phyloP scores from a whole-genome alignment of 257 asterid species.

The Buddleja alternifolia region DNA sequence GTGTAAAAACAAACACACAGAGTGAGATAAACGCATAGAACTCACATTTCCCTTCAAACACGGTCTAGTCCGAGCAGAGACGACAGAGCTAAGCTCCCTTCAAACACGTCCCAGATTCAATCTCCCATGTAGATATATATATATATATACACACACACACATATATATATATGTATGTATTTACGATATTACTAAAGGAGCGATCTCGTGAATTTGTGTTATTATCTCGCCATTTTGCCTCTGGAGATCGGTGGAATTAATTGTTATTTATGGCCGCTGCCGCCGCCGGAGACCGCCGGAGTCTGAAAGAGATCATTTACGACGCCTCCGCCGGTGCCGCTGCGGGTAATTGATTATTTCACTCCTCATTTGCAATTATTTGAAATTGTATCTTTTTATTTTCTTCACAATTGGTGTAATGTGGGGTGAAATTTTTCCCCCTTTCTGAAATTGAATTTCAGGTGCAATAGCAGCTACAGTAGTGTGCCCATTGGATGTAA shows the following conservation, averaged over 20 bases:
- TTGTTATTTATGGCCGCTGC: conserved; percentile 39
- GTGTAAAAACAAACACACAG: background rate
- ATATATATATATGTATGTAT: background rate
- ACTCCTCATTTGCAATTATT: conserved; percentile 19
- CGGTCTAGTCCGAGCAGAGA: conserved; percentile 26
- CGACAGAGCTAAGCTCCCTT: conserved; percentile 23
- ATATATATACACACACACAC: background rate
- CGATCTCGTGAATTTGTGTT: conserved; percentile 18
- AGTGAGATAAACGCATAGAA: background rate
- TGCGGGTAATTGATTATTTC: conserved; percentile 64
- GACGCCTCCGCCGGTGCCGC: conserved; percentile 96
- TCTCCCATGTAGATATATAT: background rate
- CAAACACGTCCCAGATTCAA: conserved; percentile 32
- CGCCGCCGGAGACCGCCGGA: conserved; percentile 51
- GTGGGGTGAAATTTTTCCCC: conserved; percentile 11
- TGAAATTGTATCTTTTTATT: background rate
- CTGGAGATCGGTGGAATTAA: conserved; percentile 29
- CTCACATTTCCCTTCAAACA: conserved; percentile 23
- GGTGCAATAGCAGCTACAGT: conserved; percentile 98
- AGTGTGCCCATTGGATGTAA: conserved; percentile 93
- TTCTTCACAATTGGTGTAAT: background rate
- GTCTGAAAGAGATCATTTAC: conserved; percentile 50
- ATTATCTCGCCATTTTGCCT: conserved; percentile 10
- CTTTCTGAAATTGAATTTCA: conserved; percentile 26
- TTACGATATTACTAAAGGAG: too few relatives aligned